Conservation (phyloP, 73 alveolate genomes). For the Paraurostyla sp. region DNA sequence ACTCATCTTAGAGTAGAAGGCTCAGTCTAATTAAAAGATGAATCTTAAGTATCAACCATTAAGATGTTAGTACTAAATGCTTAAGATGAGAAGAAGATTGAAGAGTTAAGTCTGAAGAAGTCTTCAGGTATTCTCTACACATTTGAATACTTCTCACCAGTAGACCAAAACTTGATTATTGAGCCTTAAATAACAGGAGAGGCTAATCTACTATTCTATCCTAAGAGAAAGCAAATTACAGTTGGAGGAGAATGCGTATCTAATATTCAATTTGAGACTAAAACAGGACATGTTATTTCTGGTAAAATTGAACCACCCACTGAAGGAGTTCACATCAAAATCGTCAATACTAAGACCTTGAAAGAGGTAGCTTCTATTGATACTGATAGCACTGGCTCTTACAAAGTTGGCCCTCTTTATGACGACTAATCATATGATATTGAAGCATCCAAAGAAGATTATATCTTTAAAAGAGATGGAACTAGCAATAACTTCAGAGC, state of each 20-base stretch:
- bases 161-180: background rate
- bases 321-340: conserved; percentile 72
- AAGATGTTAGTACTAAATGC: background rate
- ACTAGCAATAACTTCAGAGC: conserved; percentile 68
- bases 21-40: background rate
- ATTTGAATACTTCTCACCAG: conserved; percentile 45
- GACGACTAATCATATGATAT: conserved; percentile 77
- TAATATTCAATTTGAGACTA: conserved; percentile 66
- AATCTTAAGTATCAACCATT: background rate
- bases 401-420: conserved; percentile 84
- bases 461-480: conserved; percentile 71
- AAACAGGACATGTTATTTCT: conserved; percentile 74
- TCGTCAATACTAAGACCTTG: conserved; percentile 68
- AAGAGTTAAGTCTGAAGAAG: background rate
- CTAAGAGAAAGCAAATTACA: background rate
- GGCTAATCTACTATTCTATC: conserved; percentile 43
- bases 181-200: conserved; percentile 6
- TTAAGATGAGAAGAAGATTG: conserved; percentile 1
- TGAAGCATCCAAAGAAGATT: conserved; percentile 82
- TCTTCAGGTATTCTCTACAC: background rate
- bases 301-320: conserved; percentile 81
- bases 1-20: conserved; percentile 54
- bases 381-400: conserved; percentile 73
- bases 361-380: conserved; percentile 53
- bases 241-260: conserved; percentile 71